Evolutionary conservation across 345 rosid genomes (phyloP).

Genomic region (Gossypium raimondii): DNA sequence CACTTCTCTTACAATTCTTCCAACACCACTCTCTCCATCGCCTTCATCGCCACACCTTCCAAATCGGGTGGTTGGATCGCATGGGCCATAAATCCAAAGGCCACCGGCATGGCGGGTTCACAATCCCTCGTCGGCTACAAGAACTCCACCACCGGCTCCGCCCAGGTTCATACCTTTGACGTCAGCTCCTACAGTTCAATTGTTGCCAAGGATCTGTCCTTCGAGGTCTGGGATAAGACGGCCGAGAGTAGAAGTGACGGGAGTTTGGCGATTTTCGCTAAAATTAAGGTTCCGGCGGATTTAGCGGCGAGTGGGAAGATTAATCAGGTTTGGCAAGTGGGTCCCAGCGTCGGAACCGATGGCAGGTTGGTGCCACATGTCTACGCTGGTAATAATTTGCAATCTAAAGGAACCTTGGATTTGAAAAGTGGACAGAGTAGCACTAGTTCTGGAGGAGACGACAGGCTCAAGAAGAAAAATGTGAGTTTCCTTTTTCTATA

Average conservation of each 20-base stretch:
- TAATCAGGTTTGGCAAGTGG: constrained; percentile 89
- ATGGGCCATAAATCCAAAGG: constrained; percentile 71
- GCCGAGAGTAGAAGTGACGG: constrained; percentile 48
- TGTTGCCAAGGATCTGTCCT: constrained; percentile 36
- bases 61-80: constrained; percentile 57
- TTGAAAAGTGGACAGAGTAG: constrained; percentile 22
- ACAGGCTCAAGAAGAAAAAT: constrained; percentile 50
- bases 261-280: constrained; percentile 45
- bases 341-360: constrained; percentile 28
- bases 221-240: constrained; percentile 61
- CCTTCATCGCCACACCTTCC: constrained; percentile 56
- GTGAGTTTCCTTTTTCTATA: constrained; percentile 27
- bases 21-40: constrained; percentile 61
- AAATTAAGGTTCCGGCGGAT: constrained; percentile 54
- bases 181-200: constrained; percentile 31
- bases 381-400: constrained; percentile 26
- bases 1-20: constrained; percentile 66
- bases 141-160: constrained; percentile 28
- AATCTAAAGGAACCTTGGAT: constrained; percentile 33
- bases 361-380: constrained; percentile 31
- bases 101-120: constrained; percentile 63
- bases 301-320: constrained; percentile 40
- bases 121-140: constrained; percentile 56
- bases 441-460: constrained; percentile 23
- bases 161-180: constrained; percentile 42